Evolutionary conservation across 495 filamentous ascomycete genomes (phyloP), one percentile per base, ranked within the genome.

Genomic region (Talaromyces wortmannii): DNA sequence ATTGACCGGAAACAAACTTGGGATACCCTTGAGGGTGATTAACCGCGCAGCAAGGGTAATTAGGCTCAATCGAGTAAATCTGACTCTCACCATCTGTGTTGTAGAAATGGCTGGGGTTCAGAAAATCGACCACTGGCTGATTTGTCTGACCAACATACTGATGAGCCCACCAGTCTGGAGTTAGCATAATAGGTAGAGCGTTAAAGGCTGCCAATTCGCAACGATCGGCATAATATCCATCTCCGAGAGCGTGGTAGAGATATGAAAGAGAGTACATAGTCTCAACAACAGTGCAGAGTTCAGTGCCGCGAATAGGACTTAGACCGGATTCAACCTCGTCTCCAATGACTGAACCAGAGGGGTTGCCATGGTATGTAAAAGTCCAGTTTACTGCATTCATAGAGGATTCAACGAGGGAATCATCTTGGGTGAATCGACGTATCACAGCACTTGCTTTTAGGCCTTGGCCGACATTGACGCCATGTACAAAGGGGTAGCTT

Each of bases 151-250:
- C 23, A 23, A 23, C 4, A 23, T 23, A 23, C 23, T 23, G 23
- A 23, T 23, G 23, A 40, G 71, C 72, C 81, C 83, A 86, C 73
- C 78, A 80, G 58, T 84, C 77, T 5, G 72, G 65, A 10, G 74
- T 75, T 17, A 83, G 50, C 45, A 73, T 74, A 2, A 73, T 77
- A 4, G 83, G 82, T 7, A 84, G 60, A 5, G 78, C 76, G 51
- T 86, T 86, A 65, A 82, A 87, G 6, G 82, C 80, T 6, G 74
- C 70, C 42, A 74, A 62, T 61, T 86, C 83, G 8, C 75, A 71
- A 17, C 71, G 64, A 58, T 85, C 83, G 2, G 81, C 83, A 53
- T 77, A 80, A 13, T 67, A 51, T 40, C 73, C 74, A 51, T 77
- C 74, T 2, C 73, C 71, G 8, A 74, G 55, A 4, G 66, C 58